These are phyloP conservation scores for Citrus australasica DNA, from an alignment of 345 rosid species.

Conservation along the genomic window DNA sequence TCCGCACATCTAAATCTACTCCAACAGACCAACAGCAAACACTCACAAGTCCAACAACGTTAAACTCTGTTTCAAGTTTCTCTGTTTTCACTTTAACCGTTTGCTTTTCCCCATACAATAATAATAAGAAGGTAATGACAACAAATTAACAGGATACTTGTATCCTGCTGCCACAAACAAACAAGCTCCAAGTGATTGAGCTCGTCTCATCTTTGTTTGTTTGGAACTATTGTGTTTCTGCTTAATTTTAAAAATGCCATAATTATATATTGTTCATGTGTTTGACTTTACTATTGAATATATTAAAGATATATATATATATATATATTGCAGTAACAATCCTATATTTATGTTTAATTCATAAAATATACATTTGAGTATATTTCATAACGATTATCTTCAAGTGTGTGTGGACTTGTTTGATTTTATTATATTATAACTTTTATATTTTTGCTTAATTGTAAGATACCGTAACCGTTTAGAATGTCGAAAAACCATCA, in stretches of 20 bases:
- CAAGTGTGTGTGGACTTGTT: too few species aligned
- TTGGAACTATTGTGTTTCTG: background rate
- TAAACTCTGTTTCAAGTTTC: conserved; percentile 13
- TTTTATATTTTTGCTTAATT: too few species aligned
- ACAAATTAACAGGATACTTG: background rate
- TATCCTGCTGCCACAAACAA: background rate
- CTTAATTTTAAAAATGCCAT: too few species aligned
- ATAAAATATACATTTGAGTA: too few species aligned
- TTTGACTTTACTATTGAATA: too few species aligned
- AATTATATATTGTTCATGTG: too few species aligned
- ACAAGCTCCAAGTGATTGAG: background rate
- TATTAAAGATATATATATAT: too few species aligned
- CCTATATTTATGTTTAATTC: too few species aligned
- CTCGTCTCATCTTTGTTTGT: background rate
- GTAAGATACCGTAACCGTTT: background rate
- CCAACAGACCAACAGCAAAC: conserved; percentile 9
- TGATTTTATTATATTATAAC: too few species aligned
- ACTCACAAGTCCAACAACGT: conserved; percentile 8
- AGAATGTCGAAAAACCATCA: too few species aligned
- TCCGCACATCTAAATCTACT: conserved; percentile 33
- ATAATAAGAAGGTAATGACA: background rate
- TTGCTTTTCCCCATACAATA: background rate
- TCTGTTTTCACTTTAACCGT: conserved; percentile 5
- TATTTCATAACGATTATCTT: too few species aligned
- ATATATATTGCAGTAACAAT: too few species aligned